phyloP scores from a whole-genome alignment of 208 protist species.

The Sergeia podlipaevii region DNA sequence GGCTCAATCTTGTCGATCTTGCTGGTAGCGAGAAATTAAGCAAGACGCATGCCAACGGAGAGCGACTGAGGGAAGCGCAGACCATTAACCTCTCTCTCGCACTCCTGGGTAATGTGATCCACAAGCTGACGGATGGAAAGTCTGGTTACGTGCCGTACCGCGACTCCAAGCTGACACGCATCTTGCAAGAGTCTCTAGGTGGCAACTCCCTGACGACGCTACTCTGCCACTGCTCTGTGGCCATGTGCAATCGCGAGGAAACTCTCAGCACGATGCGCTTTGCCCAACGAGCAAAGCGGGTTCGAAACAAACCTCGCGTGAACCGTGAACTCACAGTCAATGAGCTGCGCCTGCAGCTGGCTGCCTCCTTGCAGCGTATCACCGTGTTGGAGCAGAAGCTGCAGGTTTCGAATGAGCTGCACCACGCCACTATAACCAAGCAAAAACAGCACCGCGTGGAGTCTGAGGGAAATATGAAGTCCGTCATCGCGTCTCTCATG shows the following conservation, averaged over 20 bases:
- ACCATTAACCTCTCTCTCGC: slow-evolving; percentile 88
- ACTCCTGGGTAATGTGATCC: slow-evolving; percentile 79
- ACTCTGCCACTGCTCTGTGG: slow-evolving; percentile 37
- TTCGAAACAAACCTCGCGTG: slow-evolving; percentile 47
- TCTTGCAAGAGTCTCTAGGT: slow-evolving; percentile 63
- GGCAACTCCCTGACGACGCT: slow-evolving; percentile 57
- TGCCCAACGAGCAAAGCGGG: slow-evolving; percentile 47
- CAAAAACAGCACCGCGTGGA: slow-evolving; percentile 10
- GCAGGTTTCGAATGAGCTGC: slow-evolving; percentile 15
- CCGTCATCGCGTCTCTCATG: slow-evolving; percentile 32
- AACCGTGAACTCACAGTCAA: slow-evolving; percentile 38
- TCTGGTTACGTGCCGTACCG: slow-evolving; percentile 54
- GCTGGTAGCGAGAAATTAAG: slow-evolving; percentile 78
- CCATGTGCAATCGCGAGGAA: slow-evolving; percentile 27
- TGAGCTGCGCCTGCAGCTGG: slow-evolving; percentile 36
- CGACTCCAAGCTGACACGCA: slow-evolving; percentile 68
- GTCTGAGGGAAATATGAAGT: slow-evolving; percentile 17
- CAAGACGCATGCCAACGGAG: slow-evolving; percentile 43
- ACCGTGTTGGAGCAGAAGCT: slow-evolving; percentile 37
- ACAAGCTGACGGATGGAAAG: slow-evolving; percentile 56
- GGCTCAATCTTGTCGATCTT: slow-evolving; percentile 80
- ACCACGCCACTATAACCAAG: slow-evolving; percentile 1
- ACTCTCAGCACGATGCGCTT: slow-evolving; percentile 64
- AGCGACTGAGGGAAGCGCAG: slow-evolving; percentile 44
- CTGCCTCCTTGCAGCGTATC: slow-evolving; percentile 35